Percentiles rank a stretch among this genome's conserved stretches.
Conservation (phyloP, 169 alveolate genomes). For the Cryptosporidium ubiquitum region DNA sequence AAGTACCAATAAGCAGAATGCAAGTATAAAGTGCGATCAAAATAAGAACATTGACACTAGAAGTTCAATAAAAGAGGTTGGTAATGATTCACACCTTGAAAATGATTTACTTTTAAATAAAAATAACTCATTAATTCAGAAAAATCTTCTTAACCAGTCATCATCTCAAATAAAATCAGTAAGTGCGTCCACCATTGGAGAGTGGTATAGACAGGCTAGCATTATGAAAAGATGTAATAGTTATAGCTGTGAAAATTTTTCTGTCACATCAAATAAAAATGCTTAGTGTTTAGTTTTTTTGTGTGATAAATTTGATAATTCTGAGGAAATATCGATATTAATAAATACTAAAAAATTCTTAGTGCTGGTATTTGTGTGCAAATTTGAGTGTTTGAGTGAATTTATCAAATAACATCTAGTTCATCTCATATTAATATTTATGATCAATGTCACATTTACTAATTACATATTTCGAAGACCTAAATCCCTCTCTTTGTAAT, state of each 20-base stretch:
- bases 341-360: not conserved
- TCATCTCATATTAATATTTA: not conserved
- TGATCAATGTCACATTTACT: slow-evolving; percentile 11
- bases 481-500: slow-evolving; percentile 10
- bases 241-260: slow-evolving; percentile 49
- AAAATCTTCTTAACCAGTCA: not conserved
- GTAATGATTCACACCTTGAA: not conserved
- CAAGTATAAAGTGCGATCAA: not conserved
- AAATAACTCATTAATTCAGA: slow-evolving; percentile 1
- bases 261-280: slow-evolving; percentile 3
- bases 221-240: slow-evolving; percentile 57
- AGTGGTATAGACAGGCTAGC: slow-evolving; percentile 70
- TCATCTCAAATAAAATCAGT: slow-evolving; percentile 37
- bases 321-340: slow-evolving; percentile 1
- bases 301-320: not conserved
- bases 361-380: slow-evolving; percentile 21
- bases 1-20: not conserved
- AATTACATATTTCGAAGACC: slow-evolving; percentile 8
- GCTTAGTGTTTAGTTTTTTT: not conserved
- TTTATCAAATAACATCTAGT: not conserved
- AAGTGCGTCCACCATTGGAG: slow-evolving; percentile 59
- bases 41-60: not conserved
- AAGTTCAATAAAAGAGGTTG: not conserved
- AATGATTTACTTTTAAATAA: not conserved
- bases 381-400: not conserved